Percentiles rank a stretch among this genome's conserved stretches.
Evolutionary conservation across 441 rosid genomes (phyloP).

Genomic region (Pelargonium fulgidum): DNA sequence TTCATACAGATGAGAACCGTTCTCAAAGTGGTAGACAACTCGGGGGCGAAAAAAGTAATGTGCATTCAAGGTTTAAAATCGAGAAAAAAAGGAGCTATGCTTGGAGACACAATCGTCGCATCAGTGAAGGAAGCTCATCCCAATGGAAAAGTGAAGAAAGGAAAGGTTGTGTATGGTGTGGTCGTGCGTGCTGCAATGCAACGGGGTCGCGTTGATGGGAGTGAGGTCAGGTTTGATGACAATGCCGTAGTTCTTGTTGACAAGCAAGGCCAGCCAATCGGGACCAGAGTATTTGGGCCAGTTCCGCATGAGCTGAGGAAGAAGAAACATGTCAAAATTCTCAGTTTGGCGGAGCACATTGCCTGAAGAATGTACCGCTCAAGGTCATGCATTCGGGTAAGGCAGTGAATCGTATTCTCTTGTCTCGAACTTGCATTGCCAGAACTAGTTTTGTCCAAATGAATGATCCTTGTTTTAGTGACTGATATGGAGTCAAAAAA

Average conservation of each 20-base stretch:
- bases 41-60: conserved; percentile 84
- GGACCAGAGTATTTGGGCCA: conserved; percentile 80
- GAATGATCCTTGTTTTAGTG: no score
- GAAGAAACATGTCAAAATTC: conserved; percentile 78
- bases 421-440: no score
- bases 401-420: no score
- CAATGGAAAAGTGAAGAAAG: conserved; percentile 93
- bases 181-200: conserved; percentile 92
- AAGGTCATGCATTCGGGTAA: no score
- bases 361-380: conserved; percentile 34
- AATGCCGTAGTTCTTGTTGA: conserved; percentile 80
- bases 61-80: conserved; percentile 71
- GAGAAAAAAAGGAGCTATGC: conserved; percentile 70
- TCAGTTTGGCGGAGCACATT: conserved; percentile 70
- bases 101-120: conserved; percentile 80
- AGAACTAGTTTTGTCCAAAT: no score
- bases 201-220: conserved; percentile 77
- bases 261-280: conserved; percentile 70
- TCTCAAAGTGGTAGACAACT: conserved; percentile 83
- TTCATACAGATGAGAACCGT: conserved; percentile 90
- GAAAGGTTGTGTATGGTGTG: conserved; percentile 71
- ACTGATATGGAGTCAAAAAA: no score
- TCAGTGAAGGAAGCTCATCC: conserved; percentile 89
- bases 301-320: conserved; percentile 83
- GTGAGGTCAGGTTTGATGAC: conserved; percentile 88